Evolutionary conservation across 495 filamentous ascomycete species (phyloP), one percentile per base, ranked within the genome.

Genomic region (Cercophora scortea): DNA sequence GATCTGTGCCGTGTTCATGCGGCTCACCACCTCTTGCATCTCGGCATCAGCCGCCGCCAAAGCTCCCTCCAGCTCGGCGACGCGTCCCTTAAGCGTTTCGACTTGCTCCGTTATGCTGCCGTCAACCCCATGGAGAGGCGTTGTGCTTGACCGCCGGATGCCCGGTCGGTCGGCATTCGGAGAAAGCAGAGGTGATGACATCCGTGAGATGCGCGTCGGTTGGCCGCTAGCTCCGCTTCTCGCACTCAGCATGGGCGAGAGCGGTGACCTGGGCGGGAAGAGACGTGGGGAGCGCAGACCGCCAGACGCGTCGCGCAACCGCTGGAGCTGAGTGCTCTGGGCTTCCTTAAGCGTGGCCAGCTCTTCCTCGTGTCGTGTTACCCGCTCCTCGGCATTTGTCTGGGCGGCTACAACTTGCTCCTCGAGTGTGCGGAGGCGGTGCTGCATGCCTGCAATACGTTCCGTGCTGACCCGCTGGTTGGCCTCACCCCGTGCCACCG

Each of bases 1-100:
- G 51, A 96, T 90, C 73, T 97, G 93, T 8, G 92, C 90, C 53
- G 81, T 76, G 70, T 90, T 96, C 90, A 98, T 96, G 50, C 87
- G 78, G 50, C 85, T 76, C 13, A 98, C 88, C 3, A 96, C 92
- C 67, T 93, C 87, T 63, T 92, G 82, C 93, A 98, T 96, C 75
- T 96, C 92, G 51, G 75, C 72, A 60, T 97, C 93, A 16, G 93
- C 89, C 53, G 93, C 81, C 19, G 76, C 71, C 16, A 97, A 75
- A 10, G 90, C 86, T 50, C 78, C 81, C 69, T 98, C 93, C 11
- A 98, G 79, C 61, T 94, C 89, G 35, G 61, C 45, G 16, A 71
- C 68, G 32, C 64, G 60, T 52, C 80, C 81, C 70, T 89, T 87
- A 49, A 98, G 71, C 59, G 72, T 69, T 55, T 90, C 84, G 19